phyloP scores from a whole-genome alignment of 805 yeast species.

The Schwanniomyces sp. region DNA sequence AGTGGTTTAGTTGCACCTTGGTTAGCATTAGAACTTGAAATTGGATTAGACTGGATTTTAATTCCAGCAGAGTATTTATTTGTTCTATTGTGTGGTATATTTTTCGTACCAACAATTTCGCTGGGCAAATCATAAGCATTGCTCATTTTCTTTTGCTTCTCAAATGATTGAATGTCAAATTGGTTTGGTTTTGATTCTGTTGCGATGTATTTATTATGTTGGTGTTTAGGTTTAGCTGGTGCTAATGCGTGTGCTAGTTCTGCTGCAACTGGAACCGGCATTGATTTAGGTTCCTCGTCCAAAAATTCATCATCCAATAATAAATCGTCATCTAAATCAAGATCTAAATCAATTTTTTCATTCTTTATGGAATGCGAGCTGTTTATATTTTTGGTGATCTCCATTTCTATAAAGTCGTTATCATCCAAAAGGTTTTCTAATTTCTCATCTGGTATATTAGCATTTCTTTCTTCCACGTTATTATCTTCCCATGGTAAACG shows the following conservation, averaged over 20 bases:
- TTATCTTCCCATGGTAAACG: slow-evolving; percentile 1
- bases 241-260: neutral
- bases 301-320: slow-evolving; percentile 38
- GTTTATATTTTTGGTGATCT: neutral
- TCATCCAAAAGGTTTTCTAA: neutral
- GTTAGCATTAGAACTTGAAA: neutral
- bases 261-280: neutral
- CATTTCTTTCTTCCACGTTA: neutral
- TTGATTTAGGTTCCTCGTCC: slow-evolving; percentile 19
- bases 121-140: slow-evolving; percentile 78
- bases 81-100: slow-evolving; percentile 41
- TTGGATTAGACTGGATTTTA: slow-evolving; percentile 4
- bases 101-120: slow-evolving; percentile 44
- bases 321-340: slow-evolving; percentile 30
- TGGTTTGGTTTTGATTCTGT: neutral
- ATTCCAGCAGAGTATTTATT: slow-evolving; percentile 15
- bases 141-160: slow-evolving; percentile 49
- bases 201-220: neutral
- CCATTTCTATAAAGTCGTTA: neutral
- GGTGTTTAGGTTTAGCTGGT: neutral
- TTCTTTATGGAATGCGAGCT: neutral
- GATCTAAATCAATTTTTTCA: neutral
- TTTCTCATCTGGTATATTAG: neutral
- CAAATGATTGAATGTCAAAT: neutral
- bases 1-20: neutral